Base-by-base conservation (phyloP, 2,329 filamentous ascomycete species). In the Penicillium sp. region DNA sequence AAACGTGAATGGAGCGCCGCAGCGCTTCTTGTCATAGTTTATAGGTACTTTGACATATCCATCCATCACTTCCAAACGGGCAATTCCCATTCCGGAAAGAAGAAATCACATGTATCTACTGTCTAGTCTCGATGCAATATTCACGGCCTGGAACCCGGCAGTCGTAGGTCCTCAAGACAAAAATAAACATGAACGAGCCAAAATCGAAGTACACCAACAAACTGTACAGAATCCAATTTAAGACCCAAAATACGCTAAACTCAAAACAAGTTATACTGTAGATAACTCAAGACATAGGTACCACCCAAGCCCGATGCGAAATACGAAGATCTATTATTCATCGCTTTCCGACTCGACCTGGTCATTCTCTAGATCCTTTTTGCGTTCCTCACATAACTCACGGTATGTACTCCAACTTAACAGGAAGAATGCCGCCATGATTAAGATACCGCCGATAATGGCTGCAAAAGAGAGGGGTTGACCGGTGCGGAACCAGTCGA, bases 391-490 rank as follows among this genome's bases (percentile, higher is more conserved):
- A 50, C 88, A 86, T 89, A 98, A 94, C 81, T 99, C 95, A 55
- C 89, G 86, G 79, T 94, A 99, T 0, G 94, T 97, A 67, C 92
- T 95, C 88, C 89, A 97, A 71, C 89, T 93, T 49, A 99, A 78
- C 72, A 97, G 84, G n/a, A 88, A 76, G 75, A 99, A 99, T 0
- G 95, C 95, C 1, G 87, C 84, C 61, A 97, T 91, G 72, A 99
- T 99, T 70, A 98, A 83, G 30, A 90, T 73, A 0, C 95, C 94
- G n/a, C 95, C 95, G 0, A 87, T 72, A 13, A 98, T 83, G 3
- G 94, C 91, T 0, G 93, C 91, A 4, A 84, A 80, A 56, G 89
- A 91, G 22, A 97, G 82, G 0, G 90, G 87, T 69, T 90, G 84
- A 54, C 94, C 92, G 0, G 92, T 96, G 47, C 93, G 83, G 60